phyloP scores from a whole-genome alignment of 306 rosid genomes.

The Lathyrus oleraceus region DNA sequence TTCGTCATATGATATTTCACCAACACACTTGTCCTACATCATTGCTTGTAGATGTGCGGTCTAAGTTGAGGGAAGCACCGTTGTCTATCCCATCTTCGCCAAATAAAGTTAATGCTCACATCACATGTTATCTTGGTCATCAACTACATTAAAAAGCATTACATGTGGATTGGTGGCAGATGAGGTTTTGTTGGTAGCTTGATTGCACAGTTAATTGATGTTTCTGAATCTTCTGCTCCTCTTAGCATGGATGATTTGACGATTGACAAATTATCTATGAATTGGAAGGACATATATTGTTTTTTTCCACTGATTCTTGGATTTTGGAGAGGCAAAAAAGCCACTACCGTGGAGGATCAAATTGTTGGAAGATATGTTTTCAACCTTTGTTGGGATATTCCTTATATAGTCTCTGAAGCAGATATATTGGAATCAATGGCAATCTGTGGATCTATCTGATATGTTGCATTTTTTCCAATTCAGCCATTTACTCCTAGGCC shows the following conservation, averaged over 20 bases:
- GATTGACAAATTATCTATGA: slow-evolving; percentile 54
- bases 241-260: slow-evolving; percentile 47
- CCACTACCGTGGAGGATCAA: slow-evolving; percentile 71
- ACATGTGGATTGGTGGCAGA: slow-evolving; percentile 57
- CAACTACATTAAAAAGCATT: slow-evolving; percentile 54
- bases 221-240: slow-evolving; percentile 55
- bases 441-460: slow-evolving; percentile 58
- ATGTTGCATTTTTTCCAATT: slow-evolving; percentile 67
- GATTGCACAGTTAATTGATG: slow-evolving; percentile 77
- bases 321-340: slow-evolving; percentile 73
- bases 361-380: slow-evolving; percentile 89
- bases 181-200: slow-evolving; percentile 57
- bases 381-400: slow-evolving; percentile 91
- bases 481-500: slow-evolving; percentile 68
- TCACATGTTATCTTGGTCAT: slow-evolving; percentile 80
- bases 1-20: slow-evolving; percentile 86
- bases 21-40: slow-evolving; percentile 73
- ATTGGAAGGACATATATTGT: slow-evolving; percentile 62
- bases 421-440: slow-evolving; percentile 50
- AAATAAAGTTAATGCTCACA: slow-evolving; percentile 57
- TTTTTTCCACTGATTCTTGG: slow-evolving; percentile 63
- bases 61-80: slow-evolving; percentile 76
- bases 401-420: slow-evolving; percentile 45
- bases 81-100: slow-evolving; percentile 40
- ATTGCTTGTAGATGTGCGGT: slow-evolving; percentile 75